Evolutionary conservation across 2,329 filamentous ascomycete species (phyloP), one percentile per base, ranked within the genome.

Genomic region (Neopestalotiopsis rosae): DNA sequence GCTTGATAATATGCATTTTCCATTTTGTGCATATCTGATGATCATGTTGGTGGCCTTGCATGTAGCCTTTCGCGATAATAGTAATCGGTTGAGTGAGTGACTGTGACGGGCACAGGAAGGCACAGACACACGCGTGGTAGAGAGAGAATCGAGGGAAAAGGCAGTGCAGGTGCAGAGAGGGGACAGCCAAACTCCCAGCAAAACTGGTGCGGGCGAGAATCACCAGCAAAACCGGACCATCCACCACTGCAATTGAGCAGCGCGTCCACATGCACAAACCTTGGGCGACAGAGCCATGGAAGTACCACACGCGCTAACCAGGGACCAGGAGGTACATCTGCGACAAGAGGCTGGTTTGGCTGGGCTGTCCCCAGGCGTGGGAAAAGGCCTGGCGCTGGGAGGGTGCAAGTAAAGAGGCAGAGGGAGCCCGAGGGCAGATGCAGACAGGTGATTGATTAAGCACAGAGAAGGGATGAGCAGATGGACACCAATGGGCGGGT

Each of bases 301-400:
- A 72, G 75, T 76, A 77, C 71, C 68, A 61, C 67, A 9, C 61
- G 57, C 75, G 71, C 76, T 78, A 77, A 77, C 73, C 73, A 73
- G 75, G 75, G 72, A 73, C 72, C 69, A 71, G 67, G 67, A 78
- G 74, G 74, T 78, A 78, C 77, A 71, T 74, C 67, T 34, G 34
- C n/a, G 30, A 28, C 38, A 24, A 30, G 40, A 61, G 40, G 66
- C 45, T 40, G 40, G 66, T 12, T 10, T 13, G 40, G 66, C 45
- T 40, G 40, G 66, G 14, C 17, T 13, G 24, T 17, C 14, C 7
- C 40, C 34, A 68, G 70, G 70, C 56, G 70, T 71, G 68, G 45
- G 70, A 63, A 62, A 57, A 67, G 17, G 49, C 32, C 58, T 56
- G 61, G 61, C 45, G 59, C 61, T 71, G 70, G 71, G 70, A 72